Base-by-base conservation (phyloP, 2,329 filamentous ascomycete species). In the Corynespora cassiicola region DNA sequence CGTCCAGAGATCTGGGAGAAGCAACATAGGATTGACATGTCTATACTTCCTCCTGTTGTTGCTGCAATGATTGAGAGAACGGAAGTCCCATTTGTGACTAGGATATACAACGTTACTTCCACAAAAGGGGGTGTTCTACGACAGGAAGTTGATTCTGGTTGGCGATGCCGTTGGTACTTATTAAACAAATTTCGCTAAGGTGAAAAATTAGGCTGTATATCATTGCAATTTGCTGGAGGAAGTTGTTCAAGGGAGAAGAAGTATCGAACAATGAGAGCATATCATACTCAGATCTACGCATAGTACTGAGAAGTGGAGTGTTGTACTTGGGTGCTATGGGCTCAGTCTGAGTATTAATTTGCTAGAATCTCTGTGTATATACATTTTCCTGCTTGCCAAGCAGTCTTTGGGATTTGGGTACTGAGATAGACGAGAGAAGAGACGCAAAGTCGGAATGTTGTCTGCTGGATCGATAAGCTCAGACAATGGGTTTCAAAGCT, bases 91-190 rank as follows among this genome's bases (percentile, higher is more conserved):
- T 76, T 76, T 39, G 58, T 76, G 5, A 71, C 73, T 12, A 70
- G 68, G 19, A 67, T 76, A 23, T 72, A 62, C 19, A 73, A 76
- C 34, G 63, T 68, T 1, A 50, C 71, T 4, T 59, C 63, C 15
- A 52, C 61, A 0, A 38, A 52, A 23, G 66, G n/a, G 69, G 6
- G 45, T 53, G 16, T 70, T 72, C 18, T 58, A 61, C 2, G 63
- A 63, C 12, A 71, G 69, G 0, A 69, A 64, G 23, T 50, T 76
- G 1, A 29, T 76, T 5, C 43, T 77, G 3, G 70, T 76, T 1
- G 75, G 74, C 1, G 74, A 78, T 52, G 70, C 74, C 0, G 50
- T 75, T 28, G 65, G 68, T 0, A 65, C 69, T 0, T 70, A 76
- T 8, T 47, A 75, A 19, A 73, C 74, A 7, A 73, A 77, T 33